Base-by-base conservation (phyloP, 2,329 filamentous ascomycete species). In the Colletotrichum cereale region DNA sequence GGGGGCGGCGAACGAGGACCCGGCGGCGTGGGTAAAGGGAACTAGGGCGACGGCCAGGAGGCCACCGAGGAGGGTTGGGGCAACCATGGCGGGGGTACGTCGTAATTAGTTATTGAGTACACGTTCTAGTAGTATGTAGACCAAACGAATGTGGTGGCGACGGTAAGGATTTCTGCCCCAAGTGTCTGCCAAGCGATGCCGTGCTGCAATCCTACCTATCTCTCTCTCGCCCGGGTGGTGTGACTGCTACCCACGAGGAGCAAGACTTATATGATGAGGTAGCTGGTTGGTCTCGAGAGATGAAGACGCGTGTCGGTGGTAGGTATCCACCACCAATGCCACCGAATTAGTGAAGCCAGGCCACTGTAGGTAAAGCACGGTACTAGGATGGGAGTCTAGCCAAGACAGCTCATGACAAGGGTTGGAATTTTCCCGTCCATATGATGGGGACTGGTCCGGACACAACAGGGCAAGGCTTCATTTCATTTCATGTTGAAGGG, bases 31-130 rank as follows among this genome's bases (percentile, higher is more conserved):
- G 57, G 70, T 52, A 44, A 64, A 26, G 29, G 66, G 53, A 24
- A 66, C 53, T 40, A 74, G 48, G 11, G 71, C 73, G n/a, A 67
- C 66, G 61, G 63, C 71, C 31, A 74, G 52, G 58, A 72, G 66
- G 31, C 69, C 60, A n/a, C 70, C 50, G 42, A 70, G 61, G 53
- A 74, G 66, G 48, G 66, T 57, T 44, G 70, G 62, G 47, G 67
- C 57, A 24, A 73, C 53, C 71, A 73, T 73, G 40, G 31, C 42
- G 50, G 40, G n/a, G 42, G 29, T 53, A 21, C n/a, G n/a, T n/a
- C n/a, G n/a, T n/a, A n/a, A n/a, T n/a, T n/a, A n/a, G n/a, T n/a
- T n/a, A n/a, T n/a, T n/a, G n/a, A n/a, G n/a, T n/a, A n/a, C n/a
- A n/a, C n/a, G n/a, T n/a, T 4, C 21, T 24, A 24, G 29, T 18